Conservation (phyloP, 2,329 filamentous ascomycete species). For the Talaromyces rugulosus region DNA sequence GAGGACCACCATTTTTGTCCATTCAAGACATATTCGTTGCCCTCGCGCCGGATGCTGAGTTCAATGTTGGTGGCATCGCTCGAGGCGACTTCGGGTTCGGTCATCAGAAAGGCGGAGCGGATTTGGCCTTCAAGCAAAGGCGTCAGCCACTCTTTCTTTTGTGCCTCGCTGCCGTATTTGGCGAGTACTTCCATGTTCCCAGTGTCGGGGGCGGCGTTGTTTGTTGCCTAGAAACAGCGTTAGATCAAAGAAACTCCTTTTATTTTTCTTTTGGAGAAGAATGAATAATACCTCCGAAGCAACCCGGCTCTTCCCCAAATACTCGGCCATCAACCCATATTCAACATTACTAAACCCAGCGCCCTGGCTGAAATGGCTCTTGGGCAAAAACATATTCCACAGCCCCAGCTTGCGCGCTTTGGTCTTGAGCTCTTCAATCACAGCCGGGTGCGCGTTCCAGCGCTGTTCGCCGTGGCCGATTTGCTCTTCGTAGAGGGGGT, state of each 20-base stretch:
- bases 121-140: conserved; percentile 82
- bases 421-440: conserved; percentile 85
- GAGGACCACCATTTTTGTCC: conserved; percentile 99
- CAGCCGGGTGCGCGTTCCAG: conserved; percentile 73
- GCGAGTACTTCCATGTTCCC: conserved; percentile 95
- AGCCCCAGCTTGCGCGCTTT: conserved; percentile 79
- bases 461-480: conserved; percentile 70
- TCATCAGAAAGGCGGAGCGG: conserved; percentile 89
- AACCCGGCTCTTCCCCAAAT: conserved; percentile 77
- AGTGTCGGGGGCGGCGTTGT: conserved; percentile 87
- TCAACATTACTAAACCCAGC: conserved; percentile 93
- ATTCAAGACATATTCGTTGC: conserved; percentile 86
- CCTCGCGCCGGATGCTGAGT: conserved; percentile 75
- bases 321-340: conserved; percentile 97
- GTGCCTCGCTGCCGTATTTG: conserved; percentile 80
- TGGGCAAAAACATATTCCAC: conserved; percentile 98
- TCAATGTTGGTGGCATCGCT: conserved; percentile 92
- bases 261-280: too few relatives aligned
- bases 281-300: conserved; percentile 61
- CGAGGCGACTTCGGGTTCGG: conserved; percentile 81
- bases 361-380: conserved; percentile 91
- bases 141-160: conserved; percentile 79
- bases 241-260: conserved; percentile 17
- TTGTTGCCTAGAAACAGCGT: conserved; percentile 56
- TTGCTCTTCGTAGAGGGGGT: conserved; percentile 74